Conservation (phyloP, 2,329 filamentous ascomycete genomes). For the Alternaria arborescens region DNA sequence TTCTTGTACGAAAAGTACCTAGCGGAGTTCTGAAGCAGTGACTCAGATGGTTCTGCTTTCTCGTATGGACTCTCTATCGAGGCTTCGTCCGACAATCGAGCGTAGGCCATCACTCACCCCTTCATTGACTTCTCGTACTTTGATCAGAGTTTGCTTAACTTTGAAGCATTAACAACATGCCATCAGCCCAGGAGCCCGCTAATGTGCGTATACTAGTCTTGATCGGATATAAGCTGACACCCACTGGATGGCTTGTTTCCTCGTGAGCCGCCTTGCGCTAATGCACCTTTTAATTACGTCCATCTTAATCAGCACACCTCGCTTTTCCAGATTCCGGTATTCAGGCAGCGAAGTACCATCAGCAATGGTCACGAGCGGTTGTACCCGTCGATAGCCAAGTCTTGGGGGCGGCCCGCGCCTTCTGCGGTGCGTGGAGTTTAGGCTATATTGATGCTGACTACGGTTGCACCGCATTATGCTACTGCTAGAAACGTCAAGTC, state of each 20-base stretch:
- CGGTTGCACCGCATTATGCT: not conserved
- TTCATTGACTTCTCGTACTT: not conserved
- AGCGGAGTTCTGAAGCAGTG: not conserved
- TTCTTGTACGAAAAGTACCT: not conserved
- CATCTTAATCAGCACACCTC: not conserved
- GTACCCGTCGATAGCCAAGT: not conserved
- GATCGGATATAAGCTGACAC: constrained; percentile 1
- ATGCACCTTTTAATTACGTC: not conserved
- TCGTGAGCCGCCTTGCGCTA: not conserved
- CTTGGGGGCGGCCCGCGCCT: not conserved
- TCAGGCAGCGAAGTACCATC: not conserved
- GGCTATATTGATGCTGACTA: constrained; percentile 12
- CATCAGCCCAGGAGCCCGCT: not conserved
- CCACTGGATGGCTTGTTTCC: not conserved
- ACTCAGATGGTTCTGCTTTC: not conserved
- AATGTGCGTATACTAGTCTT: not conserved
- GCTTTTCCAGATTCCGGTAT: not conserved
- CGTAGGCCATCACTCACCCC: constrained; percentile 3
- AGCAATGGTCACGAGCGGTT: not conserved
- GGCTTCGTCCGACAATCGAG: not conserved
- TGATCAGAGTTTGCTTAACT: not conserved
- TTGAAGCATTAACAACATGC: not conserved
- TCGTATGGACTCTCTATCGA: not conserved
- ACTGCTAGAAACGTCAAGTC: not conserved
- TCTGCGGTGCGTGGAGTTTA: constrained; percentile 4